Conservation (phyloP, 176 grass and related monocot genomes). For the Elymus sibiricus region DNA sequence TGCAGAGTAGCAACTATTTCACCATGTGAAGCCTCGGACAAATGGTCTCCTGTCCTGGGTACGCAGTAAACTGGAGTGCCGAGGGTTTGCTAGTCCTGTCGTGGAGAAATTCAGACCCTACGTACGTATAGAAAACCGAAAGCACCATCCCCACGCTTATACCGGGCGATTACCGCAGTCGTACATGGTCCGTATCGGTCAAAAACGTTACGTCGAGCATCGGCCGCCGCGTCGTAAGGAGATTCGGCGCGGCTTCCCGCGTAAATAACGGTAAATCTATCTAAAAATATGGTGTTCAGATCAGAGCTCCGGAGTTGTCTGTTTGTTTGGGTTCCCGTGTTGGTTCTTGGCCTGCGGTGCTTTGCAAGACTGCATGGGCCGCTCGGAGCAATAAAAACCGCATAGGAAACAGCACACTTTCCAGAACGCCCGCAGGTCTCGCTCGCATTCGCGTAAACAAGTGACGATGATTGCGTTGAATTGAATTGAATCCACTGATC, state of each 20-base stretch:
- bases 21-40: constrained; percentile 50
- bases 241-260: constrained; percentile 19
- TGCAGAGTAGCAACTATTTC: constrained; percentile 30
- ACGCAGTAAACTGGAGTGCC: constrained; percentile 24
- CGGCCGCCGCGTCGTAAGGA: not conserved
- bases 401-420: constrained; percentile 35
- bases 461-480: not conserved
- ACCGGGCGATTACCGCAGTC: too few species aligned
- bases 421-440: constrained; percentile 22
- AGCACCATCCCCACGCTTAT: too few species aligned
- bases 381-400: constrained; percentile 22
- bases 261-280: constrained; percentile 41
- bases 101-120: too few species aligned
- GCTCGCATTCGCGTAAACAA: not conserved
- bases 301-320: not conserved
- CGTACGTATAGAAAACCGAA: too few species aligned
- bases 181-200: too few species aligned
- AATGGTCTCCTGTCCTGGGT: constrained; percentile 20
- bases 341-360: not conserved
- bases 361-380: not conserved
- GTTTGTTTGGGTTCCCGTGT: constrained; percentile 17
- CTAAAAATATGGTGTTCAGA: constrained; percentile 2
- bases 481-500: not conserved
- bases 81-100: too few species aligned
- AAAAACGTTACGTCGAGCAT: not conserved